A percentile compares a stretch with the other conserved stretches of the same genome.
phyloP scores from a whole-genome alignment of 306 rosid species.

The Lathyrus oleraceus region DNA sequence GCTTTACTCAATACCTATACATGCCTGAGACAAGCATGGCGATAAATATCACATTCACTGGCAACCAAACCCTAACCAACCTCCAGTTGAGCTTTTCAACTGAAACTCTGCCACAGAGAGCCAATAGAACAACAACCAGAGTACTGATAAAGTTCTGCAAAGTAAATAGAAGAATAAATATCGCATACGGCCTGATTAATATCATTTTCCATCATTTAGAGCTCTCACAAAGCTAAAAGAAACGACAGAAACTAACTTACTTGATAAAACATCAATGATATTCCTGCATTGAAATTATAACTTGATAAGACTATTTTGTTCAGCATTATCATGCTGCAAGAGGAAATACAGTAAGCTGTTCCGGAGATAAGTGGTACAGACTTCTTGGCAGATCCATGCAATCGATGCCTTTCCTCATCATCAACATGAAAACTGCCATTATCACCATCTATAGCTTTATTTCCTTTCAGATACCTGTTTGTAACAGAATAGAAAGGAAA shows the following conservation, averaged over 20 bases:
- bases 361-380: conserved; percentile 78
- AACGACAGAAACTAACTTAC: conserved; percentile 42
- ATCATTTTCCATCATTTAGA: conserved; percentile 9
- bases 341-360: conserved; percentile 82
- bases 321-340: conserved; percentile 89
- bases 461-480: conserved; percentile 64
- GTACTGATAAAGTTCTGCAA: conserved; percentile 81
- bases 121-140: conserved; percentile 64
- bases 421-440: conserved; percentile 31
- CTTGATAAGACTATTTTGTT: conserved; percentile 78
- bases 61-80: conserved; percentile 82
- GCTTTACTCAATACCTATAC: conserved; percentile 64
- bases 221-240: background rate
- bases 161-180: conserved; percentile 21
- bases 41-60: conserved; percentile 82
- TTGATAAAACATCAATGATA: conserved; percentile 90
- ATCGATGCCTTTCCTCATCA: conserved; percentile 59
- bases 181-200: background rate
- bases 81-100: conserved; percentile 78
- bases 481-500: background rate
- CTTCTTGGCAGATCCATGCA: conserved; percentile 56
- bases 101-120: conserved; percentile 53
- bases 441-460: conserved; percentile 42
- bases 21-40: conserved; percentile 93
- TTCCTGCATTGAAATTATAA: conserved; percentile 80